Percentiles rank a stretch among this genome's conserved stretches.
Conservation (phyloP, 2,329 filamentous ascomycete species). For the Pseudogymnoascus sp. region DNA sequence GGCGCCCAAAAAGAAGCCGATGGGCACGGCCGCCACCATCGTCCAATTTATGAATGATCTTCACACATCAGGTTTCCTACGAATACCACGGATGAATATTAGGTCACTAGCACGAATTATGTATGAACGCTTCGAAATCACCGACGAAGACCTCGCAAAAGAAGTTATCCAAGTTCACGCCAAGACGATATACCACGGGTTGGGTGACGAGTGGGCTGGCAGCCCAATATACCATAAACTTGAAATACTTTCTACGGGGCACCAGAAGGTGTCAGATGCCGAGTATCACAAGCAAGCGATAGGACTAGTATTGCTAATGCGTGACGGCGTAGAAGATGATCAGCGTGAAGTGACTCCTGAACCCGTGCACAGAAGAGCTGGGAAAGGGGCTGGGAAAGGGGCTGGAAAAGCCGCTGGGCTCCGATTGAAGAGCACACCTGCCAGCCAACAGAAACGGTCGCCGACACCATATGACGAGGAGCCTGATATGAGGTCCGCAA, state of each 20-base stretch:
- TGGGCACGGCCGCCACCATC: not conserved
- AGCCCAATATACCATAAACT: slow-evolving; percentile 9
- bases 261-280: not conserved
- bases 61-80: not conserved
- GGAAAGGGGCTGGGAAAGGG: not conserved
- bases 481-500: not conserved
- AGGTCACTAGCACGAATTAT: slow-evolving; percentile 4
- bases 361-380: not conserved
- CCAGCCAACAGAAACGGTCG: not conserved
- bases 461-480: slow-evolving; percentile 6
- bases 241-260: not conserved
- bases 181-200: slow-evolving; percentile 4
- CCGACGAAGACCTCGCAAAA: slow-evolving; percentile 7
- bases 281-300: not conserved
- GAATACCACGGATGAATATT: slow-evolving; percentile 8
- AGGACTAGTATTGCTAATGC: not conserved
- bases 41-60: slow-evolving; percentile 6
- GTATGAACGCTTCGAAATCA: slow-evolving; percentile 10
- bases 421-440: not conserved
- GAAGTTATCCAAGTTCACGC: slow-evolving; percentile 10
- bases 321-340: not conserved
- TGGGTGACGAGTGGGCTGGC: slow-evolving; percentile 9
- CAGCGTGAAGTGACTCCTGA: not conserved
- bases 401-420: not conserved
- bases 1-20: not conserved